These are phyloP conservation scores for Pelargonium cotyledonis DNA, from an alignment of 441 rosid species.

Conservation along the genomic window DNA sequence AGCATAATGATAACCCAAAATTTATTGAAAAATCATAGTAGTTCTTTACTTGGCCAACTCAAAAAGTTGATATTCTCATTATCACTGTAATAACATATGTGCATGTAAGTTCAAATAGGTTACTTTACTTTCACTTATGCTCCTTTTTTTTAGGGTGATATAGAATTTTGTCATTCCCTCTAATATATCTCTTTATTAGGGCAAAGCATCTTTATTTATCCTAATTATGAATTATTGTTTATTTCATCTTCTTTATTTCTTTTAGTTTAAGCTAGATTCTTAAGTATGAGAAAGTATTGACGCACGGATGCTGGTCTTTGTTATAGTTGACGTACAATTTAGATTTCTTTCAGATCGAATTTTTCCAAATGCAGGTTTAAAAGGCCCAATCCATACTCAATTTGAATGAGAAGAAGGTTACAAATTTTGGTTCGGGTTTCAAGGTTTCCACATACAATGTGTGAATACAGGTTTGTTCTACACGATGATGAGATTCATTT, in stretches of 20 bases:
- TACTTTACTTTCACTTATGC: conserved; percentile 26
- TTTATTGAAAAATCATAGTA: neutral
- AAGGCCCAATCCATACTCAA: too few relatives aligned
- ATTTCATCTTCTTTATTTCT: too few relatives aligned
- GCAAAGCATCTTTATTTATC: conserved; percentile 23
- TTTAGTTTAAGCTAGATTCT: neutral
- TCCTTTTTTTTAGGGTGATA: neutral
- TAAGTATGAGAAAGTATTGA: too few relatives aligned
- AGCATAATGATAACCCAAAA: neutral
- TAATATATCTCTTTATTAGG: conserved; percentile 15
- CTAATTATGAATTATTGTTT: neutral
- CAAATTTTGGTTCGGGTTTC: too few relatives aligned
- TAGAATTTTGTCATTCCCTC: neutral
- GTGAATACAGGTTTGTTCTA: too few relatives aligned
- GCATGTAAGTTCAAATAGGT: neutral
- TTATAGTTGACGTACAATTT: too few relatives aligned
- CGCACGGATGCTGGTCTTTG: too few relatives aligned
- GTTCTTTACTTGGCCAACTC: conserved; percentile 27
- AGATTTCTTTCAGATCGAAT: too few relatives aligned
- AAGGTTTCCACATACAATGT: too few relatives aligned
- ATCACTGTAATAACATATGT: neutral
- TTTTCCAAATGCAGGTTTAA: too few relatives aligned
- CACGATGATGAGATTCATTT: too few relatives aligned
- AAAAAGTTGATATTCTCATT: conserved; percentile 14
- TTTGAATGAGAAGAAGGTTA: too few relatives aligned